Conservation (phyloP, 176 grass and related monocot species). For the Musa troglodytarum region DNA sequence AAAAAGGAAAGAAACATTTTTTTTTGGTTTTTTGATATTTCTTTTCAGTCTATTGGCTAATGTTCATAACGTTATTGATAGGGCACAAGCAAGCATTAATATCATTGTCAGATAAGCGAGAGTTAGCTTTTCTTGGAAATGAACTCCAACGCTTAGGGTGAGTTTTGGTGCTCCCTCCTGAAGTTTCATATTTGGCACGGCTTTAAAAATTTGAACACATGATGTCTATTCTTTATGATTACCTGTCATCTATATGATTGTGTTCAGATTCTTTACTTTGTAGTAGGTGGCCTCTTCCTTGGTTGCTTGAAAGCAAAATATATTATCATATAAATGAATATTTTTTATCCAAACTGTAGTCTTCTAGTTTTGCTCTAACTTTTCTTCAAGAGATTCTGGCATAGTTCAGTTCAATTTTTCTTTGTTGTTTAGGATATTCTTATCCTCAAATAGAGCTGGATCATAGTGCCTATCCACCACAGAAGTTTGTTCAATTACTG, state of each 20-base stretch:
- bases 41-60: not conserved
- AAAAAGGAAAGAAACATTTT: too few relatives aligned
- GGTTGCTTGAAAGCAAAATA: not conserved
- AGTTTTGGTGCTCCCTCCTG: not conserved
- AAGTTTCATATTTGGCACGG: not conserved
- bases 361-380: too few relatives aligned
- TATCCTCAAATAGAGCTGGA: too few relatives aligned
- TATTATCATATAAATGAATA: not conserved
- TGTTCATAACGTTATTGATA: conserved; percentile 1
- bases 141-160: conserved; percentile 60
- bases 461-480: too few relatives aligned
- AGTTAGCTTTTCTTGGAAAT: conserved; percentile 47
- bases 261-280: not conserved
- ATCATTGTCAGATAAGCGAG: conserved; percentile 55
- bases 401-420: too few relatives aligned
- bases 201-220: not conserved
- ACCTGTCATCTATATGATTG: not conserved
- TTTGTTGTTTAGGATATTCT: too few relatives aligned
- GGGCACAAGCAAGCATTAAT: conserved; percentile 54
- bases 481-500: too few relatives aligned
- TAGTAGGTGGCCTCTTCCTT: not conserved
- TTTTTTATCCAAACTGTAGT: too few relatives aligned
- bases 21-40: not conserved
- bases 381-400: too few relatives aligned
- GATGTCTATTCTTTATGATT: not conserved